Percentiles rank a stretch among this genome's conserved stretches.
phyloP scores from a whole-genome alignment of 73 alveolate species.

The Tetrahymena malaccensis region DNA sequence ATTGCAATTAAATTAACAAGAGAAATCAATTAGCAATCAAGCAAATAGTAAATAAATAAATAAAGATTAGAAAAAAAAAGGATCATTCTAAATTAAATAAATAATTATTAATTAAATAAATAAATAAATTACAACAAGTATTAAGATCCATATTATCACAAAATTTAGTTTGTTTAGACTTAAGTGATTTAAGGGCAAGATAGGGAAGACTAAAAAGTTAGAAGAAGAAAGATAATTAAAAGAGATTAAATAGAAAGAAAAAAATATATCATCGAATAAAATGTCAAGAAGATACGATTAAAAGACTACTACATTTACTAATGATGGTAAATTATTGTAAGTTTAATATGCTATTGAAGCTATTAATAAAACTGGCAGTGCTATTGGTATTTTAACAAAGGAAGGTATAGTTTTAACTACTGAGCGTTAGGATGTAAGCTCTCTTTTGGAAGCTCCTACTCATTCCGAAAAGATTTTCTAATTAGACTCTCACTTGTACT shows the following conservation, averaged over 20 bases:
- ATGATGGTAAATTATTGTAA: conserved; percentile 69
- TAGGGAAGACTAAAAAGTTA: background rate
- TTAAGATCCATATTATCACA: background rate
- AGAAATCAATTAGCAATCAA: background rate
- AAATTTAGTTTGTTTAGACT: background rate
- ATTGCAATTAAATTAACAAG: background rate
- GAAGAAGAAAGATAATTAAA: background rate
- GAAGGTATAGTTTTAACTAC: conserved; percentile 59
- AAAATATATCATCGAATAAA: background rate
- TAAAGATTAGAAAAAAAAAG: background rate
- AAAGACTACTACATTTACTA: conserved; percentile 76
- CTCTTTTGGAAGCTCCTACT: conserved; percentile 52
- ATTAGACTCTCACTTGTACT: conserved; percentile 49
- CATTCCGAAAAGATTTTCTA: conserved; percentile 37
- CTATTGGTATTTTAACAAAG: conserved; percentile 53
- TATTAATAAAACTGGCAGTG: conserved; percentile 57
- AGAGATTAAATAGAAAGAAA: background rate
- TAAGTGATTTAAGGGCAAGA: background rate
- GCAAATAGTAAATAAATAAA: background rate
- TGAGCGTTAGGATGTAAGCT: conserved; percentile 52
- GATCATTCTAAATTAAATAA: background rate
- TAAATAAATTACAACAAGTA: background rate
- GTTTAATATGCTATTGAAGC: conserved; percentile 64
- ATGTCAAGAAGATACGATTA: conserved; percentile 76
- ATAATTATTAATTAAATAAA: no score